These are phyloP conservation scores for Hanseniaspora gamundiae DNA, from an alignment of 1,139 yeast genomes.

Conservation along the genomic window DNA sequence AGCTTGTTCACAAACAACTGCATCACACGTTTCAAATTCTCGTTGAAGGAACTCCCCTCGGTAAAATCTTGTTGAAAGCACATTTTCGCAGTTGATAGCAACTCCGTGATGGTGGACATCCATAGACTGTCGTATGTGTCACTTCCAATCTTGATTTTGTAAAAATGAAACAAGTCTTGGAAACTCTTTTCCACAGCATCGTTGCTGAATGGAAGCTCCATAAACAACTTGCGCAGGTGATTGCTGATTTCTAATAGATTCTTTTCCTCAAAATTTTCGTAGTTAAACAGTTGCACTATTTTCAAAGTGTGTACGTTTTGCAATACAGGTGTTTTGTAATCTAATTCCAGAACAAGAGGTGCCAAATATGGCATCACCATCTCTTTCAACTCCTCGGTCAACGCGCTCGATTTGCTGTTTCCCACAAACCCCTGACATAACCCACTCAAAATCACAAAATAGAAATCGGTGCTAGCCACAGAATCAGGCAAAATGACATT, in stretches of 20 bases:
- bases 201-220: background rate
- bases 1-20: slow-evolving; percentile 19
- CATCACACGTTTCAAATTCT: slow-evolving; percentile 1
- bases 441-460: slow-evolving; percentile 20
- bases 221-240: background rate
- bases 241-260: background rate
- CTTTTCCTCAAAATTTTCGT: background rate
- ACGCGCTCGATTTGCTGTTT: background rate
- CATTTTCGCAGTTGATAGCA: background rate
- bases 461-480: slow-evolving; percentile 16
- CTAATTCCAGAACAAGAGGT: background rate
- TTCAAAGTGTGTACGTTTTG: background rate
- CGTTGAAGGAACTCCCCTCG: background rate
- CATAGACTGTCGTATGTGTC: background rate
- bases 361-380: background rate
- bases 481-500: slow-evolving; percentile 15
- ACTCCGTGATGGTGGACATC: background rate
- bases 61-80: slow-evolving; percentile 1
- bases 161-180: background rate
- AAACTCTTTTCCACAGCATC: background rate
- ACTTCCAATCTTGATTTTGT: background rate
- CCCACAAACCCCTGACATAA: slow-evolving; percentile 15
- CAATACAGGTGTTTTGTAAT: background rate
- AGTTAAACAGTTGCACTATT: background rate
- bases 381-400: background rate